Base-by-base conservation (phyloP, 192 early-diverging fungal species). In the Entomortierella lignicola region DNA sequence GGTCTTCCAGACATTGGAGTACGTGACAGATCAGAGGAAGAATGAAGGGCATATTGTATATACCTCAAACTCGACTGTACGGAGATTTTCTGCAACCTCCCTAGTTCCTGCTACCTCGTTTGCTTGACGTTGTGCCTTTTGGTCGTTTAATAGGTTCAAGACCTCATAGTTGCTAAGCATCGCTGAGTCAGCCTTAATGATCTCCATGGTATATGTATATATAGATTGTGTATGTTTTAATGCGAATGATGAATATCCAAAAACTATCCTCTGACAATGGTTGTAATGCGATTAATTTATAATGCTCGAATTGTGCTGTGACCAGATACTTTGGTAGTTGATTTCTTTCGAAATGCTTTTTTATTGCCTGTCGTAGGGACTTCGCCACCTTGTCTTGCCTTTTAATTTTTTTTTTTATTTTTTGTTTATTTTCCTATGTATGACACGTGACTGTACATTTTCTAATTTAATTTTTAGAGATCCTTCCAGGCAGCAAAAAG, bases 161-260 rank as follows among this genome's bases (percentile, higher is more conserved):
- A 90, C 89, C 81, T 93, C 92, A 73, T 90, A 91, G 67, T 91
- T 91, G 69, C 84, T 89, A 6, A 93, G 72, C 69, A 91, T 81
- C 4, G 89, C 89, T 21, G 87, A 82, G 56, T 89, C 81, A 2
- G 88, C 77, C 34, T 91, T 82, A 20, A 90, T 67, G 41, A 93
- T 84, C 70, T 89, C 84, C 92, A 93, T 93, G 39, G 56, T 58
- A 3, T 43, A 6, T 8, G 4, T 55, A 29, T 26, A 30, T 32
- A 34, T 23, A 6, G 4, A 25, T 10, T 27, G n/a, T 8, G 25
- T 21, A 51, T 17, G 8, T 42, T 10, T 6, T 42, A n/a, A n/a
- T n/a, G n/a, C n/a, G n/a, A n/a, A n/a, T n/a, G n/a, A n/a, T n/a
- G n/a, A n/a, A n/a, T n/a, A n/a, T n/a, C n/a, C n/a, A n/a, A n/a